phyloP scores from a whole-genome alignment of 2,329 filamentous ascomycete genomes.

The Pseudogymnoascus sp. region DNA sequence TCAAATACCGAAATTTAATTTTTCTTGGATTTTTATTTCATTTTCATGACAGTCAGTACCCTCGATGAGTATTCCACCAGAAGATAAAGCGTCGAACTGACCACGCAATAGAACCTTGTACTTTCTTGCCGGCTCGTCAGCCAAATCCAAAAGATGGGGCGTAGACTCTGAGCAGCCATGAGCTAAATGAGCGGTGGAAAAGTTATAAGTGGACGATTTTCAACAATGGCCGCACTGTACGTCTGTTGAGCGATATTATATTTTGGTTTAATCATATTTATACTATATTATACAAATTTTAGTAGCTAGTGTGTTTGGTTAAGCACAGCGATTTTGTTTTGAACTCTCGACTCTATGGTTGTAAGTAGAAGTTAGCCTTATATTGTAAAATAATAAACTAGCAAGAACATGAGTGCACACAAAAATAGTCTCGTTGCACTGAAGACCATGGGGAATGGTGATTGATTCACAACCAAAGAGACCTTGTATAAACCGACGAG shows the following conservation, averaged over 20 bases:
- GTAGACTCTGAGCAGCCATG: neutral
- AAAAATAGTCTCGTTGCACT: neutral
- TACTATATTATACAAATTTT: neutral
- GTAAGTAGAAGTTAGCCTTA: neutral
- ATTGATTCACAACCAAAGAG: neutral
- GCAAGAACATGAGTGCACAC: neutral
- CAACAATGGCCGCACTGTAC: neutral
- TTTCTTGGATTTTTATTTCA: neutral
- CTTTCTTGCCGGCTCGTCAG: neutral
- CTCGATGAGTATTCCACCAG: neutral
- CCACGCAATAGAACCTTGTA: neutral
- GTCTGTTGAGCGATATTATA: neutral
- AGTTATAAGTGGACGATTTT: slow-evolving; percentile 3
- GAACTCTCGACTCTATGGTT: neutral
- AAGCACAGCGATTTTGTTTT: neutral
- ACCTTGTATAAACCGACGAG: neutral
- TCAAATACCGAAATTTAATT: neutral
- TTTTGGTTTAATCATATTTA: neutral
- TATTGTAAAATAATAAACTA: neutral
- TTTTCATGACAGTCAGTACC: slow-evolving; percentile 6
- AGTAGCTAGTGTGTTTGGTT: neutral
- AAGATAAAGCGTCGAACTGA: neutral
- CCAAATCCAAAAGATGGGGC: neutral
- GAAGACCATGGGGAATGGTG: neutral
- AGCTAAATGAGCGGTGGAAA: neutral